These are phyloP conservation scores for Coemansia sp. DNA, from an alignment of 192 early-diverging fungal species.

Conservation along the genomic window DNA sequence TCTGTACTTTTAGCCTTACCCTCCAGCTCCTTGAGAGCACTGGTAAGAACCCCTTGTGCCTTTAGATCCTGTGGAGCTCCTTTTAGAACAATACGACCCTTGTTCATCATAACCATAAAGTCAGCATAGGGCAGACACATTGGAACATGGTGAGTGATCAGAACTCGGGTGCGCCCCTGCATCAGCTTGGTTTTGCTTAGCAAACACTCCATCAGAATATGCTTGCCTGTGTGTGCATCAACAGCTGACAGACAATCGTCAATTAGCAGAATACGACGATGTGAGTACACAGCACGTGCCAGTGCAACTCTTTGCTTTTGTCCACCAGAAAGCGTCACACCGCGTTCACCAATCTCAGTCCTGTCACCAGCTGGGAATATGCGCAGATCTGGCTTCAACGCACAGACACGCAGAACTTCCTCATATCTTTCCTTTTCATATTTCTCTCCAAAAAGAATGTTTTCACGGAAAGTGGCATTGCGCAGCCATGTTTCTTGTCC, in stretches of 20 bases:
- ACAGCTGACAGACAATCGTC: constrained; percentile 93
- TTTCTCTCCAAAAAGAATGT: constrained; percentile 81
- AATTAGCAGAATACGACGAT: constrained; percentile 64
- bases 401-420: constrained; percentile 75
- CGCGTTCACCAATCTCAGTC: constrained; percentile 89
- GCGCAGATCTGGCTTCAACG: constrained; percentile 76
- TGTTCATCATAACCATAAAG: constrained; percentile 61
- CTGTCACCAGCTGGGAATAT: constrained; percentile 78
- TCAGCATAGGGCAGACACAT: constrained; percentile 53
- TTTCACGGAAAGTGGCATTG: constrained; percentile 70
- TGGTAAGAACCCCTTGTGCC: constrained; percentile 37
- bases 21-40: constrained; percentile 11
- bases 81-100: constrained; percentile 56
- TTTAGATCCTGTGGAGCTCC: constrained; percentile 58
- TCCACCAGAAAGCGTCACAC: constrained; percentile 79
- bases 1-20: constrained; percentile 28
- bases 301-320: constrained; percentile 49
- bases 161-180: constrained; percentile 70
- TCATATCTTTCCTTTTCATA: constrained; percentile 74
- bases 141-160: constrained; percentile 86
- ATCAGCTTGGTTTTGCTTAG: constrained; percentile 62
- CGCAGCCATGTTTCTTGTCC: constrained; percentile 75
- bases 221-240: constrained; percentile 88
- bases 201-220: constrained; percentile 76
- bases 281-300: constrained; percentile 81